Evolutionary conservation across 2,329 filamentous ascomycete genomes (phyloP).

Genomic region (Alternaria sp.): DNA sequence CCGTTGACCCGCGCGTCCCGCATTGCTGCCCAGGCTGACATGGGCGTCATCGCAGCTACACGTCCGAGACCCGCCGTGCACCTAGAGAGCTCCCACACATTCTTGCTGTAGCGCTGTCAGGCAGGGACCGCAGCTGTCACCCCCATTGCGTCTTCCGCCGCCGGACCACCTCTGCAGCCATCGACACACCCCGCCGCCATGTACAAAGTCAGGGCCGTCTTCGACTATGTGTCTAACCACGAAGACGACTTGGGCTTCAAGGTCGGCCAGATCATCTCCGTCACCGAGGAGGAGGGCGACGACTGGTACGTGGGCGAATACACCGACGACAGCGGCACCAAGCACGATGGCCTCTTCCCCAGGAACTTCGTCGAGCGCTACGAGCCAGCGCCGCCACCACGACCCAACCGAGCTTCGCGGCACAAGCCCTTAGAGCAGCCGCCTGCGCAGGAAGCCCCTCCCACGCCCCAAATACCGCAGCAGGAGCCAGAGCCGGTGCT

Average conservation of each 20-base stretch:
- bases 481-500: conserved; percentile 31
- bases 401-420: conserved; percentile 74
- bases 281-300: conserved; percentile 88
- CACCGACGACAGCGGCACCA: conserved; percentile 73
- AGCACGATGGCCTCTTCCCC: conserved; percentile 87
- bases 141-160: conserved; percentile 6
- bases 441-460: conserved; percentile 34
- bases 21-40: conserved; percentile 21
- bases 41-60: conserved; percentile 19
- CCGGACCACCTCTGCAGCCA: neutral
- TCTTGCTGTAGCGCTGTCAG: conserved; percentile 9
- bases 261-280: conserved; percentile 87
- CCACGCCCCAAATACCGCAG: conserved; percentile 38
- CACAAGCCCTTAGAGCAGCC: conserved; percentile 46
- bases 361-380: conserved; percentile 97
- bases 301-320: conserved; percentile 97
- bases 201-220: conserved; percentile 96
- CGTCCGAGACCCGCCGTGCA: conserved; percentile 20
- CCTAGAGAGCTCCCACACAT: conserved; percentile 1
- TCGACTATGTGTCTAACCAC: conserved; percentile 90
- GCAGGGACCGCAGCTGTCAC: conserved; percentile 20
- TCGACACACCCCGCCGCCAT: conserved; percentile 25
- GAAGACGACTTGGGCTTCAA: conserved; percentile 93
- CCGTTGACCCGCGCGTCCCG: conserved; percentile 12
- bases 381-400: conserved; percentile 87